Evolutionary conservation across 768 basidiomycete species (phyloP).

Genomic region (Trametes elegans): DNA sequence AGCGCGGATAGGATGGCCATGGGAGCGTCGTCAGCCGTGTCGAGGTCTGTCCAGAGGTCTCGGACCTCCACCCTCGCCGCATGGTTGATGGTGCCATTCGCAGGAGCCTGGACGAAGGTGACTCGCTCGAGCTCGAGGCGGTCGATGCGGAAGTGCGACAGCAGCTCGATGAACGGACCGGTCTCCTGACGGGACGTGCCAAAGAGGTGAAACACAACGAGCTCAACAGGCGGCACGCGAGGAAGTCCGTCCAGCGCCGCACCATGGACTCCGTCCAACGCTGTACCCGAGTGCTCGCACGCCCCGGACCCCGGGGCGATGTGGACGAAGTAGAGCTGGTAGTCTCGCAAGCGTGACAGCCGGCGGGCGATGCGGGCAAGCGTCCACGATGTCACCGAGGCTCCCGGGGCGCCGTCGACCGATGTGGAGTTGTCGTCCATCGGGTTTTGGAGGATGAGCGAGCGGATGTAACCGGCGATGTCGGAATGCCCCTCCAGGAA

Average conservation of each 20-base stretch:
- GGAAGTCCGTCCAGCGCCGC: not conserved
- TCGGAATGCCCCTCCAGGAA: slow-evolving; percentile 1
- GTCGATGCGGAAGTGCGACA: slow-evolving; percentile 1
- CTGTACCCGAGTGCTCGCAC: no score
- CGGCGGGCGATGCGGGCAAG: not conserved
- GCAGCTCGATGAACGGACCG: slow-evolving; percentile 2
- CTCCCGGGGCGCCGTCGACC: not conserved
- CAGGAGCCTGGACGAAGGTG: not conserved
- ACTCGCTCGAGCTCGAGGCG: slow-evolving; percentile 12
- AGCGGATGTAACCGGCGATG: slow-evolving; percentile 1
- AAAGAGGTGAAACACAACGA: slow-evolving; percentile 1
- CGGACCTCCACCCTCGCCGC: not conserved
- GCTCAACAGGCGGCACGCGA: not conserved
- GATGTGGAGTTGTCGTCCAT: not conserved
- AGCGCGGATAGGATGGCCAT: slow-evolving; percentile 1
- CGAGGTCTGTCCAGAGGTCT: slow-evolving; percentile 4
- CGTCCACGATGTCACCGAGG: not conserved
- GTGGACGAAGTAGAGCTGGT: slow-evolving; percentile 8
- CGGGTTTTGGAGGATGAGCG: slow-evolving; percentile 1
- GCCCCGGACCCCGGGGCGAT: not conserved
- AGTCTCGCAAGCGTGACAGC: slow-evolving; percentile 1
- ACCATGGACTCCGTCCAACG: no score
- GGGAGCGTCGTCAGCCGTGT: slow-evolving; percentile 1
- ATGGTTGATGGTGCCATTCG: not conserved
- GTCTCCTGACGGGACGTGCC: slow-evolving; percentile 4